Evolutionary conservation across 2,329 filamentous ascomycete species (phyloP), one percentile per base, ranked within the genome.

Genomic region (Colletotrichum limetticola): DNA sequence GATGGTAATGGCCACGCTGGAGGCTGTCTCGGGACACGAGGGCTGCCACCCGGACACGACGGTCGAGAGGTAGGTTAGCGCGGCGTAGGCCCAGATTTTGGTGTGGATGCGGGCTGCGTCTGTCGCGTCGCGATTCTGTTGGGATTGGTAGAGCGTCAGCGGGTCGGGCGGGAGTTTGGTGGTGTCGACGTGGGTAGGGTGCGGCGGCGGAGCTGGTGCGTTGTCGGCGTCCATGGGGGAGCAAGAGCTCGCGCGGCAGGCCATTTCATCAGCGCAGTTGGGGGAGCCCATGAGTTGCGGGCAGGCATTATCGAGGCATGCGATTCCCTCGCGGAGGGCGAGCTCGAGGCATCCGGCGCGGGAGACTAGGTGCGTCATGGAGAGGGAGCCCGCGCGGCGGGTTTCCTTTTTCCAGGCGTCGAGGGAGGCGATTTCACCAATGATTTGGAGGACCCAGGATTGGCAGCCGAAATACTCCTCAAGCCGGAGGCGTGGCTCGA

Each of bases 391-490:
- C 5, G 78, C 75, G 59, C 78, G 78, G 60, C 82, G 84, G 73
- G 84, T 83, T 26, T 85, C 79, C 75, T 86, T 85, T 79, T 91
- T 92, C 86, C 87, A 90, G 1, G 85, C 83, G 64, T 89, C 85
- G 7, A 92, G 82, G 0, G 83, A 78, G 16, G 89, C 83, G 59
- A 90, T 86, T 24, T 89, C 85, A 14, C 86, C 86, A 56, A 92
- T 84, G n/a, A 85, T 81, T 58, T 88, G 80, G 58, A 92, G 75
- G 1, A 86, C 85, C 88, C 88, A 90, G 78, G 91, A 91, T 57
- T 88, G 82, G 72, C 69, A 73, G 69, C 74, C 74, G 30, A 75
- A 75, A 62, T 72, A 68, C 53, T 75, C 84, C 61, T 87, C 85
- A 67, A 91, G 82, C 63, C 82, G 81, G 52, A 87, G 79, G 1